Base-by-base conservation (phyloP, 768 basidiomycete species). In the Hortiboletus campestris region DNA sequence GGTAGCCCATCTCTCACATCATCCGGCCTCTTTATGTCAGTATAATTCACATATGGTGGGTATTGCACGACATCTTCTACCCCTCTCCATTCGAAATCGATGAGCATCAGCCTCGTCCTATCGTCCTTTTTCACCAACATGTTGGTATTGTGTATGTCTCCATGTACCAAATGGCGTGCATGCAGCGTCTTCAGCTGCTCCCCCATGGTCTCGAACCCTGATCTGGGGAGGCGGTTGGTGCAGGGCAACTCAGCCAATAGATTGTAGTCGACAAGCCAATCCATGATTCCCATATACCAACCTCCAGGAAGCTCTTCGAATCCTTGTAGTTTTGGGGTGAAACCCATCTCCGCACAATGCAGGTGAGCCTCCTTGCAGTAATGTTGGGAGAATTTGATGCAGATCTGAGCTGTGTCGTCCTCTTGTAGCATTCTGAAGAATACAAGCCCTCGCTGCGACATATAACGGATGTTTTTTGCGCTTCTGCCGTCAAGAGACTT, bases 291-390 rank as follows among this genome's bases (percentile, higher is more conserved):
- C 40, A 40, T 40, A 4, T 40, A 19, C 19, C 40, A 40, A 1
- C 40, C 40, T 17, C 40, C 40, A 40, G 19, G 19, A 4, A 19
- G 40, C 9, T 4, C 40, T 12, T 40, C 11, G 11, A 40, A 19
- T 40, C 39, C 39, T 11, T 4, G n/a, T 39, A 39, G 8, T 19
- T n/a, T n/a, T 0, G 39, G 39, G 4, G 39, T n/a, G 3, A 39
- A 36, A 16, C 35, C 14, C 16, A 17, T 6, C 35, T 16, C 16
- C 7, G 35, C 35, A 36, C 35, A 36, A 36, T 36, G 35, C 35
- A 36, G 35, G 35, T 75, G 74, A 25, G 55, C 69, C 20, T 66
- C 67, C 46, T 48, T 49, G 38, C 64, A 69, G 56, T 69, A 72
- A 28, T 14, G 10, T 28, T 22, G 52, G 22, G 51, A 46, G 47